Conservation (phyloP, 306 rosid species). For the Vigna hirtella region DNA sequence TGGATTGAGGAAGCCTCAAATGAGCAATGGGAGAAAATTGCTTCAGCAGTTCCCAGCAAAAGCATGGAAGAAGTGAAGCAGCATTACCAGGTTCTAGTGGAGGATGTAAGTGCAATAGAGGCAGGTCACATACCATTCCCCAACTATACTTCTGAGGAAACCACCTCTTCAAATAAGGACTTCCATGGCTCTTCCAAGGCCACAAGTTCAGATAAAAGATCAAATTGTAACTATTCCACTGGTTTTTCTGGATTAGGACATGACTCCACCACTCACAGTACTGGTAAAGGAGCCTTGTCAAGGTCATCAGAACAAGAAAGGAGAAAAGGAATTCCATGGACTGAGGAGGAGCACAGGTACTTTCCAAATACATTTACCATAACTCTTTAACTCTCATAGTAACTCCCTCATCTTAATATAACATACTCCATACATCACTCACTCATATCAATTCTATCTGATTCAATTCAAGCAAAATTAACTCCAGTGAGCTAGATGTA, state of each 20-base stretch:
- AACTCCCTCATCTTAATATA: neutral
- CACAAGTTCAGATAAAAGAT: conserved; percentile 70
- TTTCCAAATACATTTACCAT: conserved; percentile 30
- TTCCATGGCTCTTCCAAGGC: conserved; percentile 61
- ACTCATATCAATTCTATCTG: neutral
- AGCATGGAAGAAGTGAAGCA: conserved; percentile 76
- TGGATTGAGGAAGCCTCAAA: conserved; percentile 65
- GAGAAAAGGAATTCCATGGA: conserved; percentile 97
- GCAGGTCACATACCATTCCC: conserved; percentile 77
- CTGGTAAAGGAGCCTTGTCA: conserved; percentile 76
- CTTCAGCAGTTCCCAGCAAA: conserved; percentile 73
- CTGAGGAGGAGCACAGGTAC: conserved; percentile 99
- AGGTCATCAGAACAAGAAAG: conserved; percentile 93
- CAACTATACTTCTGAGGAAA: conserved; percentile 61
- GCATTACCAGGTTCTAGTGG: conserved; percentile 76
- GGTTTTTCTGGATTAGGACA: conserved; percentile 72
- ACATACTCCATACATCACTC: neutral
- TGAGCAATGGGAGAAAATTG: conserved; percentile 89
- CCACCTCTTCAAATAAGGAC: conserved; percentile 65
- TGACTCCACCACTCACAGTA: conserved; percentile 64
- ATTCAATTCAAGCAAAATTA: neutral
- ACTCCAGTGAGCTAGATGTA: neutral
- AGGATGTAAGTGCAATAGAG: conserved; percentile 81
- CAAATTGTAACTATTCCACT: conserved; percentile 65
- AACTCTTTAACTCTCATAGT: neutral